phyloP scores from a whole-genome alignment of 805 yeast genomes.

The Candida vaughaniae region DNA sequence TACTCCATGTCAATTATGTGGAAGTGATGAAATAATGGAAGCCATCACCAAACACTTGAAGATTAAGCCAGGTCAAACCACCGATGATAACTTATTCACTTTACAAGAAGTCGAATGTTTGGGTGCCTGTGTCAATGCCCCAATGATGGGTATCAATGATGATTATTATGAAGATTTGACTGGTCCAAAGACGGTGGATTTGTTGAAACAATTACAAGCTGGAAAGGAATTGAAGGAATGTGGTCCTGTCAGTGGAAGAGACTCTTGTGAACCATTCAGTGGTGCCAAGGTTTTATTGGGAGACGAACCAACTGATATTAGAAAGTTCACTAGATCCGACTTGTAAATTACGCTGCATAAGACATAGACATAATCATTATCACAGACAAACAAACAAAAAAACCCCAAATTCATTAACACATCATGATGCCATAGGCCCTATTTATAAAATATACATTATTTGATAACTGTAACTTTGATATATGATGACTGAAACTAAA shows the following conservation, averaged over 20 bases:
- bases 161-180: conserved; percentile 82
- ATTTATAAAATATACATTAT: too few relatives aligned
- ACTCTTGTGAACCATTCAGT: conserved; percentile 72
- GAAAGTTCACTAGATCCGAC: conserved; percentile 70
- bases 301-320: conserved; percentile 66
- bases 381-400: too few relatives aligned
- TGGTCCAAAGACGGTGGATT: conserved; percentile 56
- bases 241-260: conserved; percentile 75
- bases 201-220: conserved; percentile 60
- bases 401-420: not conserved
- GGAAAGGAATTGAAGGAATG: conserved; percentile 50
- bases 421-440: not conserved
- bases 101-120: conserved; percentile 87
- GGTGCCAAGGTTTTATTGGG: conserved; percentile 63
- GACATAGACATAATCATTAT: not conserved
- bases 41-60: conserved; percentile 61
- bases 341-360: conserved; percentile 38
- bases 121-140: conserved; percentile 91
- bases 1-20: conserved; percentile 85
- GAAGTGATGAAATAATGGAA: conserved; percentile 74
- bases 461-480: too few relatives aligned
- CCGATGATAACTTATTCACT: conserved; percentile 72
- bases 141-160: conserved; percentile 83
- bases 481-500: too few relatives aligned
- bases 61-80: conserved; percentile 75